Base-by-base conservation (phyloP, 2,329 filamentous ascomycete genomes). In the Sclerotinia borealis region DNA sequence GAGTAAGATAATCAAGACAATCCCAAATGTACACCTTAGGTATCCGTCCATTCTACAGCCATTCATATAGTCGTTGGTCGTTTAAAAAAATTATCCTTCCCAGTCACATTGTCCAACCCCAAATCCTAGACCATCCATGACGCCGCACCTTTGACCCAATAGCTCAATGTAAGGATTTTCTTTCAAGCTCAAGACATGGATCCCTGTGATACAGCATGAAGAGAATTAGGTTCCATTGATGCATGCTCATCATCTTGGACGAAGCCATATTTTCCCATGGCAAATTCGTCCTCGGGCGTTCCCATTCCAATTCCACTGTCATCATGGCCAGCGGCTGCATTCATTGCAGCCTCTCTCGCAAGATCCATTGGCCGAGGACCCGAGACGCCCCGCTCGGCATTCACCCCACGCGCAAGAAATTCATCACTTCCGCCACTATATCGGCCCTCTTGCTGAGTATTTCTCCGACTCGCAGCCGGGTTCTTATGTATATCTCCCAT, bases 241-340 rank as follows among this genome's bases (percentile, higher is more conserved):
- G 64, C 41, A 60, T 72, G 69, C 19, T 66, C 36, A 43, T 68
- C 66, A 50, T 65, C 66, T 48, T 68, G 70, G 22, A 43, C 59
- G 64, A 80, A 82, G 11, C 79, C 77, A 71, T 82, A 87, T 71
- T 87, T 87, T 59, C 84, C 82, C 73, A 85, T 80, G 1, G 81
- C 78, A 52, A 85, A 85, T 31, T 88, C 85, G 61, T 88, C 85
- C 60, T 88, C 86, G 0, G 85, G 85, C 5, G 85, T 87, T 58
- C 85, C 78, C 69, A 92, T 87, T 36, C 87, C 87, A 65, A 92
- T 92, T 1, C 88, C 89, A 70, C 89, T 92, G 68, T 92, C 89
- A 68, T 92, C 89, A 65, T 88, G 84, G 55, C 75, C 79, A 48
- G 77, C 77, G 63, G 81, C 80, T 64, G 78, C 71, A 29, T 81